These are phyloP conservation scores for Pythium apleroticum DNA, from an alignment of 352 stramenopile species.

Conservation along the genomic window DNA sequence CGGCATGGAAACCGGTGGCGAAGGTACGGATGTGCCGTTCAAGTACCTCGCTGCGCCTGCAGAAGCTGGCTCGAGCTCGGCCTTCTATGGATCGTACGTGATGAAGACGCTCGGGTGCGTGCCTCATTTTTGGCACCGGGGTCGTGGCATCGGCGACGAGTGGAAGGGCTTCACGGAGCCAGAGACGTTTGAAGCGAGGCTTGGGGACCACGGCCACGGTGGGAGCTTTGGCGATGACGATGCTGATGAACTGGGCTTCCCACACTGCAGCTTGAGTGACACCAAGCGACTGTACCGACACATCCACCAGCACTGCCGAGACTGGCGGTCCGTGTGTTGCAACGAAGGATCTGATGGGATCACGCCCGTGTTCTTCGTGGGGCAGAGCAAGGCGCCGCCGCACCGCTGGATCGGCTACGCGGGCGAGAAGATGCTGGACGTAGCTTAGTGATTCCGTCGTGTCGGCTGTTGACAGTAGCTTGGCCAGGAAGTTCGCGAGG, in stretches of 20 bases:
- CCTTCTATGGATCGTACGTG: not conserved
- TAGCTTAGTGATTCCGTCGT: too few species aligned
- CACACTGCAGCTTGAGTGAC: not conserved
- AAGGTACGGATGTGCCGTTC: not conserved
- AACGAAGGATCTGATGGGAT: not conserved
- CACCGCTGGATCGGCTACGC: too few species aligned
- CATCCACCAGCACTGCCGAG: not conserved
- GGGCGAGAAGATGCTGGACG: too few species aligned
- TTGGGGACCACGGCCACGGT: not conserved
- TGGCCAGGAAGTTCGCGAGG: too few species aligned
- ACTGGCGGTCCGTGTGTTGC: not conserved
- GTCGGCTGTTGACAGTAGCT: too few species aligned
- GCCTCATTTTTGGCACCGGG: not conserved
- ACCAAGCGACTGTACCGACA: not conserved
- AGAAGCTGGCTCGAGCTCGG: not conserved
- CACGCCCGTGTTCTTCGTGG: not conserved
- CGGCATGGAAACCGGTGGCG: not conserved
- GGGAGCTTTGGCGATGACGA: not conserved
- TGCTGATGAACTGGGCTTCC: not conserved
- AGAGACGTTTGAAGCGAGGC: not conserved
- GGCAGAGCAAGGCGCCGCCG: not conserved
- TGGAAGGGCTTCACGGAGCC: not conserved
- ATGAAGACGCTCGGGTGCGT: not conserved
- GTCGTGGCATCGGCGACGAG: not conserved
- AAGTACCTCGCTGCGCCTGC: not conserved